Conservation (phyloP, 352 stramenopile species). For the Globisporangium nunn region DNA sequence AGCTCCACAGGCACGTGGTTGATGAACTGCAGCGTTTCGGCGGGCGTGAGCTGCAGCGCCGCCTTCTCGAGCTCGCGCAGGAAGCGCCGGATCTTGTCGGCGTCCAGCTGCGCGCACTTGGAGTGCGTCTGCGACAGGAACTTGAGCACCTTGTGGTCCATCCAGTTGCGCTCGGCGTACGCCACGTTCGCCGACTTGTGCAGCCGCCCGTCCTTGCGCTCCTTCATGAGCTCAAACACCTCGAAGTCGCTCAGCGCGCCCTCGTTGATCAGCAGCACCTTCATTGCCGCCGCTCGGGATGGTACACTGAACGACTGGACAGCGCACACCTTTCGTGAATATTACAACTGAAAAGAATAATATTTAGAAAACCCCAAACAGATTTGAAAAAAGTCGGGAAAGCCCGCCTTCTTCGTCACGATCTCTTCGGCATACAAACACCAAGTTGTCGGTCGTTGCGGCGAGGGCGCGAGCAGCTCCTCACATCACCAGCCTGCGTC, state of each 20-base stretch:
- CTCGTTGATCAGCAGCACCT: constrained; percentile 80
- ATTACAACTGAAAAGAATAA: constrained; percentile 5
- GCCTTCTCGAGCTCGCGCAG: constrained; percentile 40
- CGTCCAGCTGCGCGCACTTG: constrained; percentile 40
- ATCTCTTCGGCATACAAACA: constrained; percentile 11
- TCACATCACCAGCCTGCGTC: neutral
- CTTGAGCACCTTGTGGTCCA: constrained; percentile 88
- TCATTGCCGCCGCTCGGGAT: constrained; percentile 29
- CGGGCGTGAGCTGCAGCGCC: constrained; percentile 42
- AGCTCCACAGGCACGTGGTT: constrained; percentile 80
- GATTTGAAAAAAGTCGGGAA: constrained; percentile 8
- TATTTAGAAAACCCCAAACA: constrained; percentile 5
- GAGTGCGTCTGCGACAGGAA: constrained; percentile 72
- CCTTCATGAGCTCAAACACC: constrained; percentile 75
- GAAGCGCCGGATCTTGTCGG: constrained; percentile 52
- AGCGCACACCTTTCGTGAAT: neutral
- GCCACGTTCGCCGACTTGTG: constrained; percentile 70
- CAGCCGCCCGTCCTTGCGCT: constrained; percentile 67
- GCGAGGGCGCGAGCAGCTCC: neutral
- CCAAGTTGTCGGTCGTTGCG: constrained; percentile 6
- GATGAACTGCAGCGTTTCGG: constrained; percentile 82
- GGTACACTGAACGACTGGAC: neutral
- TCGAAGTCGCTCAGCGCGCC: constrained; percentile 74
- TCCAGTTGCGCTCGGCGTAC: constrained; percentile 85
- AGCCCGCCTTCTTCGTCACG: neutral